Evolutionary conservation across 345 rosid genomes (phyloP).

Genomic region (Hypericum androsaemum): DNA sequence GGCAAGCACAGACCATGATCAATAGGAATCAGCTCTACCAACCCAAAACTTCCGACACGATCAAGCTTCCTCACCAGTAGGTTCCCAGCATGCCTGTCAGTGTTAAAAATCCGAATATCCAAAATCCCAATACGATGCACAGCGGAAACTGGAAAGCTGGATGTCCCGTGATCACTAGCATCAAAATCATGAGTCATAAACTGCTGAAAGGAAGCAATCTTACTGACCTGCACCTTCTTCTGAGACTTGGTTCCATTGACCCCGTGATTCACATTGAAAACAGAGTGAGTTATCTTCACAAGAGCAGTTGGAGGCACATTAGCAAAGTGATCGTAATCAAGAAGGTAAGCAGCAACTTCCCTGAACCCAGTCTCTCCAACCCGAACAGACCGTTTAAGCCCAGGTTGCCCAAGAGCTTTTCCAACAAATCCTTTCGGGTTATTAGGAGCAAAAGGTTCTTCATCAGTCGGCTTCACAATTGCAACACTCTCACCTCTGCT

Average conservation of each 20-base stretch:
- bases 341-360: conserved; percentile 98
- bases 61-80: conserved; percentile 79
- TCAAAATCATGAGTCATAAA: conserved; percentile 88
- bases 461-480: conserved; percentile 95
- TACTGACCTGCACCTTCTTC: conserved; percentile 69
- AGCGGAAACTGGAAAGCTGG: conserved; percentile 84
- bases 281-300: conserved; percentile 88
- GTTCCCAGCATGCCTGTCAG: conserved; percentile 96
- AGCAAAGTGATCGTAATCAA: conserved; percentile 68
- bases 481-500: conserved; percentile 66
- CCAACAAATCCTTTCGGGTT: conserved; percentile 98
- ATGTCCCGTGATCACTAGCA: conserved; percentile 94
- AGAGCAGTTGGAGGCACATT: conserved; percentile 93
- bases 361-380: conserved; percentile 95
- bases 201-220: conserved; percentile 94
- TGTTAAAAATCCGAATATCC: conserved; percentile 82
- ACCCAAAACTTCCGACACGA: conserved; percentile 63
- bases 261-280: conserved; percentile 78
- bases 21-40: conserved; percentile 83
- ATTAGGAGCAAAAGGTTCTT: conserved; percentile 99
- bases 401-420: conserved; percentile 94
- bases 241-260: conserved; percentile 55
- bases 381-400: conserved; percentile 88
- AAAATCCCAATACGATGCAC: conserved; percentile 92
- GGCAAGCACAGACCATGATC: conserved; percentile 98